Conservation (phyloP, 176 grass and related monocot genomes). For the Lolium rigidum region DNA sequence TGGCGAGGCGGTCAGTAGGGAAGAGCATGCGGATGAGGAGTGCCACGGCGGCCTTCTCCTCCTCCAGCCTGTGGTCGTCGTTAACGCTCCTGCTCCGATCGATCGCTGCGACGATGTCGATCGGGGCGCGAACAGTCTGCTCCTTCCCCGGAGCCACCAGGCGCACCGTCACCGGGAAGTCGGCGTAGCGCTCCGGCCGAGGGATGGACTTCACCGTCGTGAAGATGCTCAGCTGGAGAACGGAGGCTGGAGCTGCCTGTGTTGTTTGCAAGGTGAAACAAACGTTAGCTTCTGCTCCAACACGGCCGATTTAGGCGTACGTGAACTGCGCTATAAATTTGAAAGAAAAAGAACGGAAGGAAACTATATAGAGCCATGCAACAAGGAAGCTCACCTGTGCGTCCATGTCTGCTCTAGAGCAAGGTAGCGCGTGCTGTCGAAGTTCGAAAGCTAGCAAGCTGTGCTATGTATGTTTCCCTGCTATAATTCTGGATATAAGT, state of each 20-base stretch:
- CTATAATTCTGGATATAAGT: neutral
- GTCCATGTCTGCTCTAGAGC: neutral
- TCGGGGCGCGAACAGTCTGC: neutral
- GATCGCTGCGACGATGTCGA: conserved; percentile 4
- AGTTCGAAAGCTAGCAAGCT: neutral
- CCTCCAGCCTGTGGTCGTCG: neutral
- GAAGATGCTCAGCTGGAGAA: conserved; percentile 30
- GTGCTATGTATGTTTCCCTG: neutral
- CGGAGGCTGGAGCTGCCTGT: neutral
- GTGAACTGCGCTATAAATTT: neutral
- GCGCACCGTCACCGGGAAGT: neutral
- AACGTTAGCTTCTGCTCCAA: neutral
- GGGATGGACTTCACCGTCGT: neutral
- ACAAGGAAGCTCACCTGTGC: neutral
- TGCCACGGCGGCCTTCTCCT: neutral
- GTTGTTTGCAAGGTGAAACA: neutral
- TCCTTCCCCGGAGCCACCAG: conserved; percentile 7
- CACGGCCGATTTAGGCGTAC: neutral
- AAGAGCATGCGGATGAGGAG: neutral
- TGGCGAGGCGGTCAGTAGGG: conserved; percentile 2
- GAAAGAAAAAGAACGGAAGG: neutral
- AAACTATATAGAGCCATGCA: neutral
- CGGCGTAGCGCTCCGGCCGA: neutral
- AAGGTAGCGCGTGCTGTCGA: neutral
- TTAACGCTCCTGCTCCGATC: neutral